Conservation (phyloP, 176 grass and related monocot genomes). For the Avena eriantha region DNA sequence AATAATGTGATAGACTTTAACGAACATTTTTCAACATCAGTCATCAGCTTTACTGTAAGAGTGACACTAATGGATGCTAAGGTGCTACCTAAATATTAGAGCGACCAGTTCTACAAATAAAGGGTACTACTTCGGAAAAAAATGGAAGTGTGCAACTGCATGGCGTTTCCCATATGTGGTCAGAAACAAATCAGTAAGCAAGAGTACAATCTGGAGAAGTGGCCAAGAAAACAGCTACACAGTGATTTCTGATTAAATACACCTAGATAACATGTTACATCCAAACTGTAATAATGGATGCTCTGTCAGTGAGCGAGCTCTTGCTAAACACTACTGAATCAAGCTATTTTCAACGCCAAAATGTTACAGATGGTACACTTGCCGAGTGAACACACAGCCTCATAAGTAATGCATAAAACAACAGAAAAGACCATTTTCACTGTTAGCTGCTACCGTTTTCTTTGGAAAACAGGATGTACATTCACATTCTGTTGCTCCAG, state of each 20-base stretch:
- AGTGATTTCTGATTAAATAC: slow-evolving; percentile 40
- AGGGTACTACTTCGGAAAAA: neutral
- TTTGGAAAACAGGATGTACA: slow-evolving; percentile 30
- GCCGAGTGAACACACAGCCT: neutral
- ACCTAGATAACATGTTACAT: neutral
- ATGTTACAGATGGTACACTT: slow-evolving; percentile 2
- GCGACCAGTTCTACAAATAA: too few species aligned
- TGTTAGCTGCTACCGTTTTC: slow-evolving; percentile 32
- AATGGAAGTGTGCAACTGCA: neutral
- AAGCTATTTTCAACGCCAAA: neutral
- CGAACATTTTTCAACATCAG: too few species aligned
- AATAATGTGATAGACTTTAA: too few species aligned
- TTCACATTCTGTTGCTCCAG: neutral
- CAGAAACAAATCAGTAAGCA: neutral
- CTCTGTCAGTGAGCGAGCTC: neutral
- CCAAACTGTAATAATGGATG: neutral
- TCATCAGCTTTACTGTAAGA: too few species aligned
- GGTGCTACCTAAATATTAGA: too few species aligned
- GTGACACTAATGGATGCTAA: too few species aligned
- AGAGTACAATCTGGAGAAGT: neutral
- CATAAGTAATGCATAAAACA: neutral
- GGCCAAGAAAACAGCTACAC: neutral
- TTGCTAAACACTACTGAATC: neutral
- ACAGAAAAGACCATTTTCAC: neutral
- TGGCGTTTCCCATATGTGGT: neutral